These are phyloP conservation scores for Nemophila menziesii DNA, from an alignment of 257 asterid species.

Conservation along the genomic window DNA sequence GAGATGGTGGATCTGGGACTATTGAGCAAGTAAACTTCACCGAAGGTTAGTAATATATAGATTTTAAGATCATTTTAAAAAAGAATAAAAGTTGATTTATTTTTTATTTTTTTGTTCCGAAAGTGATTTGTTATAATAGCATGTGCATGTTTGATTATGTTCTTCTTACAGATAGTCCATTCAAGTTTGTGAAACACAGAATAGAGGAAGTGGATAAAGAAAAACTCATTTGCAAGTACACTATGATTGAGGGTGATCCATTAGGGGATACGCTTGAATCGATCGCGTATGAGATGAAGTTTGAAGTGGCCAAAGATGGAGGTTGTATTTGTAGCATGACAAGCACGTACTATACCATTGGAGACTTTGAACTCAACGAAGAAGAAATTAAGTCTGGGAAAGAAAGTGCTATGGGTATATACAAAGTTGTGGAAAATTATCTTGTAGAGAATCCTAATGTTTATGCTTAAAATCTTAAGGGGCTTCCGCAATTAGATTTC, in stretches of 20 bases:
- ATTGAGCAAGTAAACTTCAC: conserved; percentile 31
- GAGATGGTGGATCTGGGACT: conserved; percentile 33
- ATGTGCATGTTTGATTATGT: not conserved
- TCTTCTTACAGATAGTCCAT: conserved; percentile 18
- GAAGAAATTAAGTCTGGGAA: conserved; percentile 33
- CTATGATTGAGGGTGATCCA: conserved; percentile 31
- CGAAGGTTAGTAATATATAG: conserved; percentile 22
- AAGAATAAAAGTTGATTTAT: not conserved
- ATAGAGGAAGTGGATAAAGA: conserved; percentile 31
- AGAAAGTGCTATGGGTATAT: conserved; percentile 2
- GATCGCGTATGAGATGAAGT: conserved; percentile 26
- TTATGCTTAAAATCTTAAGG: conserved; percentile 1
- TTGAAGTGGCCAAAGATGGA: conserved; percentile 19
- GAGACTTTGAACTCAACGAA: conserved; percentile 26
- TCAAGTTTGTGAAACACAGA: conserved; percentile 26
- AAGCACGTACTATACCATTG: conserved; percentile 22
- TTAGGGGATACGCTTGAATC: conserved; percentile 26
- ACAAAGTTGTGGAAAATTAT: conserved; percentile 1
- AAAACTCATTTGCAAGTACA: conserved; percentile 26
- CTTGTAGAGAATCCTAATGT: conserved; percentile 3
- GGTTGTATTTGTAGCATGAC: conserved; percentile 32
- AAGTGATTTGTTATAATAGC: no score
- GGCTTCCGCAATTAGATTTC: no score
- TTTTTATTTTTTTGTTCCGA: not conserved
- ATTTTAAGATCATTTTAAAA: no score